A percentile compares a stretch with the other conserved stretches of the same genome.
Evolutionary conservation across 352 stramenopile species (phyloP).

Genomic region (Salisapilia sapeloensis): DNA sequence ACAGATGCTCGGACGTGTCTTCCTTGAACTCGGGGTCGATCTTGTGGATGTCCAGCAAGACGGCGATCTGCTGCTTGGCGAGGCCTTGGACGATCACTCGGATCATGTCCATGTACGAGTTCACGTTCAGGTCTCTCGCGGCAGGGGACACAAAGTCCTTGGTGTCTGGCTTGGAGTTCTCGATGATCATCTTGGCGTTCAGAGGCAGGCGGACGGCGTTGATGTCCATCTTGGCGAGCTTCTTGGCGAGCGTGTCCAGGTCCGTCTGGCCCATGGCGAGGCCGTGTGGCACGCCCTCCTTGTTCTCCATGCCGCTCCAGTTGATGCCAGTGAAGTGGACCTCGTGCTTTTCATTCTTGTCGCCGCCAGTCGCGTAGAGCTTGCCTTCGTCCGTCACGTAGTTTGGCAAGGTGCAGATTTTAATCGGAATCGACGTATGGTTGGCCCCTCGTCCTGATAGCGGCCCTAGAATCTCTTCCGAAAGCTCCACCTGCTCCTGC

Average conservation of each 20-base stretch:
- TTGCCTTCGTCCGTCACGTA: conserved; percentile 38
- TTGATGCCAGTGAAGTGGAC: conserved; percentile 76
- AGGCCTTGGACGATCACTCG: conserved; percentile 69
- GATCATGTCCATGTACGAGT: conserved; percentile 72
- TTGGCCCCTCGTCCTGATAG: conserved; percentile 13
- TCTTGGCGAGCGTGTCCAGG: conserved; percentile 35
- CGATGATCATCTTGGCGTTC: conserved; percentile 70
- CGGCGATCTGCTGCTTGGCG: conserved; percentile 60
- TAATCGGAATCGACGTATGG: conserved; percentile 17
- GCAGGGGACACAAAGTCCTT: conserved; percentile 45
- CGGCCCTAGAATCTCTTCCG: too few species aligned
- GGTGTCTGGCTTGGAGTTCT: conserved; percentile 39
- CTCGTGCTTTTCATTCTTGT: conserved; percentile 27
- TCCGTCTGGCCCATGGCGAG: conserved; percentile 47
- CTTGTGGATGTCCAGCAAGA: conserved; percentile 74
- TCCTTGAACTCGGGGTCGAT: conserved; percentile 55
- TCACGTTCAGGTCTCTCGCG: conserved; percentile 36
- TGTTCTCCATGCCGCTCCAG: conserved; percentile 78
- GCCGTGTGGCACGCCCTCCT: conserved; percentile 55
- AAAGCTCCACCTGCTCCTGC: conserved; percentile 45
- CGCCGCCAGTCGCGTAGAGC: conserved; percentile 41
- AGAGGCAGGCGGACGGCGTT: conserved; percentile 64
- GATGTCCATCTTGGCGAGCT: conserved; percentile 45
- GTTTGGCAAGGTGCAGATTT: conserved; percentile 51
- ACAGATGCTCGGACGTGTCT: conserved; percentile 57